These are phyloP conservation scores for Pterulicium gracile DNA, from an alignment of 1,284 basidiomycete genomes.

Conservation along the genomic window DNA sequence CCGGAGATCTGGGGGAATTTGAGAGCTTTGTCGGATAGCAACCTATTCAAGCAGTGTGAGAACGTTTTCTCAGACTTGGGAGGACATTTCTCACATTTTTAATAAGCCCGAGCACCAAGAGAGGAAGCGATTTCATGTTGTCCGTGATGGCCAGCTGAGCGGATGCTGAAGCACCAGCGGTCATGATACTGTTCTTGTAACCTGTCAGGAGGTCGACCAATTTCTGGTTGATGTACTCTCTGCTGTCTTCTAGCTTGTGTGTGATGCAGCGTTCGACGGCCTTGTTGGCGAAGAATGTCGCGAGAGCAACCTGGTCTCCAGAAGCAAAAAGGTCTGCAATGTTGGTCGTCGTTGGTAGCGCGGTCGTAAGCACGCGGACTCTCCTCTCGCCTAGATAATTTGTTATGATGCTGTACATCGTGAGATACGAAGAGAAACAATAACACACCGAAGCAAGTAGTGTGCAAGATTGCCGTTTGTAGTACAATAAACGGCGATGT, in stretches of 20 bases:
- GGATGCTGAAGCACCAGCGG: constrained; percentile 84
- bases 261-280: constrained; percentile 89
- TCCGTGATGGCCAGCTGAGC: constrained; percentile 90
- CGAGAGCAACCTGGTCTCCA: constrained; percentile 89
- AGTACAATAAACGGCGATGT: constrained; percentile 90
- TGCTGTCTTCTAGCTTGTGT: constrained; percentile 88
- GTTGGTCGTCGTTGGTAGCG: constrained; percentile 87
- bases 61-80: too few species aligned
- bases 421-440: neutral
- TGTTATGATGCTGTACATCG: constrained; percentile 1
- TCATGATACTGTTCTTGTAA: constrained; percentile 96
- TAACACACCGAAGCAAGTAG: constrained; percentile 81
- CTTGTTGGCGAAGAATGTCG: constrained; percentile 89
- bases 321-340: constrained; percentile 92
- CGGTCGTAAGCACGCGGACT: constrained; percentile 90
- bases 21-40: constrained; percentile 88
- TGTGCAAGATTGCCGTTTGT: constrained; percentile 94
- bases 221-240: constrained; percentile 87
- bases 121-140: constrained; percentile 90
- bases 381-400: constrained; percentile 67
- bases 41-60: too few species aligned
- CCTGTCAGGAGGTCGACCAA: constrained; percentile 84
- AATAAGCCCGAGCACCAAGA: constrained; percentile 81
- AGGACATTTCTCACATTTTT: constrained; percentile 91
- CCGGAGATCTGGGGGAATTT: constrained; percentile 92